A percentile compares a stretch with the other conserved stretches of the same genome.
Conservation (phyloP, 345 rosid genomes). For the Eutrema yunnanense region DNA sequence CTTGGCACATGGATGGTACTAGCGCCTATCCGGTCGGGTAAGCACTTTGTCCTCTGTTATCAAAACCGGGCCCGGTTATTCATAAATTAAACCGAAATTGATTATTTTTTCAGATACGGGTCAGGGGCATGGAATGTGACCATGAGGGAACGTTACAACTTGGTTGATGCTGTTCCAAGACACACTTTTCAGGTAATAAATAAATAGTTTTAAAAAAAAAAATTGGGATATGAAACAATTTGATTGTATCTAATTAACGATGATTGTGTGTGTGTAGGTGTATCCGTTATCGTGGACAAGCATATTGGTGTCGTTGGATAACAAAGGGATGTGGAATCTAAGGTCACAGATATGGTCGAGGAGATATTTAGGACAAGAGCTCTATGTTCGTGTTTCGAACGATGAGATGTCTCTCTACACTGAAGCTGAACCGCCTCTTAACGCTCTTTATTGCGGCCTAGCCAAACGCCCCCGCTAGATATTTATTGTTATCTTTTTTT, state of each 20-base stretch:
- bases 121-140: conserved; percentile 43
- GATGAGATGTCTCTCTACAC: conserved; percentile 37
- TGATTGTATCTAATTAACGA: background rate
- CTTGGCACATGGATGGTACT: conserved; percentile 73
- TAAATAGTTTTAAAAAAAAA: background rate
- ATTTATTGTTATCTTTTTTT: conserved; percentile 3
- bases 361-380: conserved; percentile 68
- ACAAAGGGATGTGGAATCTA: conserved; percentile 94
- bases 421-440: conserved; percentile 34
- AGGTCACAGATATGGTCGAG: conserved; percentile 70
- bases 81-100: background rate
- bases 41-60: background rate
- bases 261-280: conserved; percentile 39
- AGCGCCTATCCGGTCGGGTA: conserved; percentile 72
- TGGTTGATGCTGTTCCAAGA: conserved; percentile 53
- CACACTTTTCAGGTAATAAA: conserved; percentile 58
- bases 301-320: conserved; percentile 66
- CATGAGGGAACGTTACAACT: conserved; percentile 53
- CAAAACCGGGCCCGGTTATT: conserved; percentile 1
- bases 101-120: conserved; percentile 42
- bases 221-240: background rate
- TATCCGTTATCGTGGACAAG: conserved; percentile 71
- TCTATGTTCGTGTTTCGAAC: conserved; percentile 70
- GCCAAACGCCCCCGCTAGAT: conserved; percentile 24
- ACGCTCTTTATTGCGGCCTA: conserved; percentile 39